Conservation (phyloP, 768 basidiomycete genomes). For the Tephrocybe sp. region DNA sequence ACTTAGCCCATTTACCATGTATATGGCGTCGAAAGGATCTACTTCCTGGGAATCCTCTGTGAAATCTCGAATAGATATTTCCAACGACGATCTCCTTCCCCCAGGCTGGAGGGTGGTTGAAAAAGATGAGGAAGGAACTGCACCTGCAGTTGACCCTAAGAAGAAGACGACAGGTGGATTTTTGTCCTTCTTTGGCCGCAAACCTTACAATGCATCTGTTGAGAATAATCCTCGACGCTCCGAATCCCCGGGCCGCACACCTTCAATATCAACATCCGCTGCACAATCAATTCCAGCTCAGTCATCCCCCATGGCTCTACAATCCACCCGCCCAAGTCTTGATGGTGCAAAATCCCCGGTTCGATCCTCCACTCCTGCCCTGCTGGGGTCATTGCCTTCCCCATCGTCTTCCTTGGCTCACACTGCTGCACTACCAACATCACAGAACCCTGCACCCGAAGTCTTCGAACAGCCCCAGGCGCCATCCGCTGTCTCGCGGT, state of each 20-base stretch:
- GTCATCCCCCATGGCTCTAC: constrained; percentile 17
- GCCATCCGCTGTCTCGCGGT: constrained; percentile 79
- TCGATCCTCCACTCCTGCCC: constrained; percentile 11
- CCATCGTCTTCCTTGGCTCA: constrained; percentile 3
- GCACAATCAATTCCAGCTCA: constrained; percentile 3
- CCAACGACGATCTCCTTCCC: constrained; percentile 59
- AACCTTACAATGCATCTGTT: constrained; percentile 11
- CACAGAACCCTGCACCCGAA: constrained; percentile 14
- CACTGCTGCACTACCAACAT: constrained; percentile 12
- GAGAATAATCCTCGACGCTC: constrained; percentile 14
- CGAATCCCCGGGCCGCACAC: constrained; percentile 13
- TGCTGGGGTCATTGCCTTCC: constrained; percentile 9
- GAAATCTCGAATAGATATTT: constrained; percentile 48
- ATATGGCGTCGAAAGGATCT: constrained; percentile 69
- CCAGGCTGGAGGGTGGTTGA: constrained; percentile 73
- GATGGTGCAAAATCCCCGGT: constrained; percentile 16
- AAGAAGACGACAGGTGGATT: constrained; percentile 58
- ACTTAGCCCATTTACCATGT: constrained; percentile 67
- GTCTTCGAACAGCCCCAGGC: constrained; percentile 28
- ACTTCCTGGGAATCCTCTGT: constrained; percentile 74
- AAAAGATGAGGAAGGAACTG: constrained; percentile 41
- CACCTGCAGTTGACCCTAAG: constrained; percentile 34
- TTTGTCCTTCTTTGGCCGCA: constrained; percentile 73
- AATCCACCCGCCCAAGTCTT: constrained; percentile 25
- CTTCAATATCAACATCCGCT: constrained; percentile 4